Base-by-base conservation (phyloP, 2,329 filamentous ascomycete genomes). In the Arthrinium phaeospermum region DNA sequence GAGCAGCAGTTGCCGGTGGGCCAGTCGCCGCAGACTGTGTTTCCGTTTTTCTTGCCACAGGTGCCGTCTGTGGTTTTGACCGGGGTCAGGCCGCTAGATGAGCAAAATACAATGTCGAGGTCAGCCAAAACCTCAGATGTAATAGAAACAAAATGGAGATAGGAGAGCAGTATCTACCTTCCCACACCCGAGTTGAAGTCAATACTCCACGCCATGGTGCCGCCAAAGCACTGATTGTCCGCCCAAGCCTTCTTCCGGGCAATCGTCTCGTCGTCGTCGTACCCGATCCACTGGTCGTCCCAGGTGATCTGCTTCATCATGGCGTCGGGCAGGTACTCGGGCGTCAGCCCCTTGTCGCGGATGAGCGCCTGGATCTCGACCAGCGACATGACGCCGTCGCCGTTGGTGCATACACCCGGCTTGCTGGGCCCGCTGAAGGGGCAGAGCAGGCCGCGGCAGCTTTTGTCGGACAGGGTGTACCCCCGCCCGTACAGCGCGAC, bases 401-500 rank as follows among this genome's bases (percentile, higher is more conserved):
- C 24, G 19, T 53, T 22, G 24, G 49, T 81, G 69, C 81, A 83
- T 1, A 64, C 34, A 0, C 69, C 81, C 0, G 80, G 75, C n/a
- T 77, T 77, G 70, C 78, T 80, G 0, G 78, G 75, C 0, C 75
- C 79, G 0, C 22, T 51, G 19, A 78, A 81, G 0, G 57, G 70
- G 41, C 81, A 82, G 0, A 71, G 73, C 0, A 78, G 73, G 0
- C 44, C 24, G 14, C 75, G 79, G 64, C 81, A 83, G 24, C 73
- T 1, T 77, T 72, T 27, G 79, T 75, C 0, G 10, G 41, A 22
- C n/a, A 67, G 67, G 1, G 53, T 49, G 45, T 67, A 41, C 22
- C 44, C 30, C 0, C 24, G 51, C 13, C 86, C 86, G 70, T 89
- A 89, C 68, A 81, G 82, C 0, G 85, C 85, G 0, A 87, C 71